A percentile compares a stretch with the other conserved stretches of the same genome.
Conservation (phyloP, 2,329 filamentous ascomycete species). For the Aspergillus eucalypticola region DNA sequence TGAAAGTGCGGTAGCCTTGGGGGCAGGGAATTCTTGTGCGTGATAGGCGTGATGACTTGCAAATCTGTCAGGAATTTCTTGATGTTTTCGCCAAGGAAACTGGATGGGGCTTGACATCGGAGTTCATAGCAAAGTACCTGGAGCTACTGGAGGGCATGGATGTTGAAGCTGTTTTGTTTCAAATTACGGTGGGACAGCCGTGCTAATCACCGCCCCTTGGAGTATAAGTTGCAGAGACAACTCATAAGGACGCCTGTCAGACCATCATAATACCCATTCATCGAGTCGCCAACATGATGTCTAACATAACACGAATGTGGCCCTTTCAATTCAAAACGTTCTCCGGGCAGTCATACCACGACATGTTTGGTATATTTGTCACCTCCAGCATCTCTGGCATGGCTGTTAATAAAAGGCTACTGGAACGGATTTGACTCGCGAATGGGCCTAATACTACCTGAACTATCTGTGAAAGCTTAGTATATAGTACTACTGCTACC, state of each 20-base stretch:
- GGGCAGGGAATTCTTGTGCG: constrained; percentile 25
- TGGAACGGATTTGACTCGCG: no score
- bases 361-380: no score
- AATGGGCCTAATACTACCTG: no score
- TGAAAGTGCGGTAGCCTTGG: constrained; percentile 31
- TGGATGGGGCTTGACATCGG: constrained; percentile 28
- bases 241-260: rapidly evolving
- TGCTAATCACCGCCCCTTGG: background rate
- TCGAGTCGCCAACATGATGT: no score
- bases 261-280: rapidly evolving
- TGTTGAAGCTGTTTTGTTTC: constrained; percentile 4
- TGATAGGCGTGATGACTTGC: constrained; percentile 21
- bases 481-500: no score
- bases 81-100: constrained; percentile 23
- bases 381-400: no score
- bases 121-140: constrained; percentile 27
- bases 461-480: no score
- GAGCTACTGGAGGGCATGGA: constrained; percentile 24
- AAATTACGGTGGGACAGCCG: background rate
- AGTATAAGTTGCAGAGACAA: no score
- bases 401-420: no score
- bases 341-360: no score
- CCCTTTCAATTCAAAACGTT: no score
- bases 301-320: no score
- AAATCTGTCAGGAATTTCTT: constrained; percentile 20